Evolutionary conservation across 345 rosid genomes (phyloP).

Genomic region (Aquilaria malaccensis): DNA sequence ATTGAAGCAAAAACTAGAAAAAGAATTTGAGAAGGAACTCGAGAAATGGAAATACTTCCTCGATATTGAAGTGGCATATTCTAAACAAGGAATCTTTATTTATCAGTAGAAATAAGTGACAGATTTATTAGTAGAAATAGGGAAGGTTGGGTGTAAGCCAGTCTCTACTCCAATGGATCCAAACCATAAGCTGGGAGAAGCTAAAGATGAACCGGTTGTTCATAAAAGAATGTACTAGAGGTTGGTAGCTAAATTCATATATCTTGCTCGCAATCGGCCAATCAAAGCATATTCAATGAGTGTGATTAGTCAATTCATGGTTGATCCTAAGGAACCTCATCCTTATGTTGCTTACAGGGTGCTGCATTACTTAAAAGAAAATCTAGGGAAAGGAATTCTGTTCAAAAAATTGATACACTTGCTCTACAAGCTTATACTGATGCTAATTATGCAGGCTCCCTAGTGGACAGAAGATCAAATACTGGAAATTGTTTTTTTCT

Average conservation of each 20-base stretch:
- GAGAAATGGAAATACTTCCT: slow-evolving; percentile 6
- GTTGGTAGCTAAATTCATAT: slow-evolving; percentile 2
- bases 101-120: too few relatives aligned
- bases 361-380: neutral
- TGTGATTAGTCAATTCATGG: slow-evolving; percentile 6
- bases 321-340: neutral
- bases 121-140: too few relatives aligned
- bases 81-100: too few relatives aligned
- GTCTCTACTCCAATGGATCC: slow-evolving; percentile 1
- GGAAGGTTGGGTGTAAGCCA: neutral
- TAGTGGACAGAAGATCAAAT: too few relatives aligned
- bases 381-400: neutral
- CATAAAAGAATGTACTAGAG: neutral
- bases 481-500: too few relatives aligned
- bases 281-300: neutral
- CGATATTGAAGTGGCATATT: too few relatives aligned
- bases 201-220: neutral
- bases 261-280: neutral
- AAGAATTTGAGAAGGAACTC: slow-evolving; percentile 1
- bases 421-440: too few relatives aligned
- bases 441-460: too few relatives aligned
- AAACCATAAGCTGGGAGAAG: slow-evolving; percentile 5
- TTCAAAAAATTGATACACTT: neutral
- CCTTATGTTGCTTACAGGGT: too few relatives aligned
- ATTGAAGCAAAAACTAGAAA: neutral